These are phyloP conservation scores for Penicillium turbatum DNA, from an alignment of 495 filamentous ascomycete species.

Conservation along the genomic window DNA sequence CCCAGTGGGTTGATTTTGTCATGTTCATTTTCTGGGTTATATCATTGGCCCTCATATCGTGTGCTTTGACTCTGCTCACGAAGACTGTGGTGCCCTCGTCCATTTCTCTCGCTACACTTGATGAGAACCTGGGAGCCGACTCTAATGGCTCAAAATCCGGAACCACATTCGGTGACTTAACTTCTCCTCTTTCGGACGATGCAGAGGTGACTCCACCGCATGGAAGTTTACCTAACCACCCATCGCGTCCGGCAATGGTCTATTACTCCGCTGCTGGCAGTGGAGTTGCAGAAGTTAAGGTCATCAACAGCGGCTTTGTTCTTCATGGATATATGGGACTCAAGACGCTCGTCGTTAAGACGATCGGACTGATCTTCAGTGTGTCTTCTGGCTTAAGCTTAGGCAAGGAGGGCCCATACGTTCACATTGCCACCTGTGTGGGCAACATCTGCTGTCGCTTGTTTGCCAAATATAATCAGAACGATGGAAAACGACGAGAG, in stretches of 20 bases:
- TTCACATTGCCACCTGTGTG: constrained; percentile 93
- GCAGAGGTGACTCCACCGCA: constrained; percentile 18
- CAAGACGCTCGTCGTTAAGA: constrained; percentile 85
- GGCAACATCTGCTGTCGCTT: constrained; percentile 93
- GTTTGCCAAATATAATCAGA: constrained; percentile 88
- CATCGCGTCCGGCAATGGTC: constrained; percentile 63
- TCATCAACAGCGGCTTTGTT: constrained; percentile 96
- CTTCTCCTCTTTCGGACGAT: constrained; percentile 36
- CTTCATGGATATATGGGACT: constrained; percentile 92
- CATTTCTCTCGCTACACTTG: constrained; percentile 77
- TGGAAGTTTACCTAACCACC: constrained; percentile 25
- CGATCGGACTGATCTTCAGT: constrained; percentile 74
- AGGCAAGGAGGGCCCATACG: constrained; percentile 95
- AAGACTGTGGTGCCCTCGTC: constrained; percentile 89
- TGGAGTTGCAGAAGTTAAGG: constrained; percentile 95
- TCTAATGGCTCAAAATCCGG: constrained; percentile 41
- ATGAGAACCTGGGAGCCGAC: constrained; percentile 66
- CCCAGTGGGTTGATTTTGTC: constrained; percentile 65
- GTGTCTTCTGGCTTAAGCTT: constrained; percentile 90
- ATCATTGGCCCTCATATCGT: constrained; percentile 67
- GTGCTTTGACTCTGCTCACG: constrained; percentile 75
- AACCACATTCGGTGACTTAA: constrained; percentile 25
- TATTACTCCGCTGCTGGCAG: constrained; percentile 96
- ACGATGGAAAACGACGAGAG: constrained; percentile 88
- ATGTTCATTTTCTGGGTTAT: constrained; percentile 70